Evolutionary conservation across 73 alveolate species (phyloP).

Genomic region (Paramecium primaurelia): DNA sequence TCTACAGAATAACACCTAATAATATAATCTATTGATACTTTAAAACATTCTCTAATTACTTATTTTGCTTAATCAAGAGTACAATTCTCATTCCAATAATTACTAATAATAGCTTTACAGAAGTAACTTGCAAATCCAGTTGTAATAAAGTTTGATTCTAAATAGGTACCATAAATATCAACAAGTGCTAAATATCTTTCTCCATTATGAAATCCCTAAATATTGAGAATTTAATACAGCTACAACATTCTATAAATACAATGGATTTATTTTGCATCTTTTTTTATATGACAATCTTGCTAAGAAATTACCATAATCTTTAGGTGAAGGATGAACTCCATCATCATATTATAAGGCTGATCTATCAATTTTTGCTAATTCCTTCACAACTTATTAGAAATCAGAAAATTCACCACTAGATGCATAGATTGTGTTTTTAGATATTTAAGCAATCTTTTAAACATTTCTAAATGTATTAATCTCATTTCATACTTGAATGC

Average conservation of each 20-base stretch:
- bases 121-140: constrained; percentile 62
- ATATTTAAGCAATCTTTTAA: constrained; percentile 66
- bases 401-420: constrained; percentile 87
- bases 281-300: constrained; percentile 72
- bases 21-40: not conserved
- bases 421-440: constrained; percentile 71
- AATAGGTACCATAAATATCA: constrained; percentile 61
- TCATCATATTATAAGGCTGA: constrained; percentile 77
- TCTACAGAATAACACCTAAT: constrained; percentile 55
- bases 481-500: constrained; percentile 60
- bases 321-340: constrained; percentile 72
- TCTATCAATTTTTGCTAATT: constrained; percentile 72
- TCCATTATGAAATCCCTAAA: constrained; percentile 41
- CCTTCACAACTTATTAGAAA: constrained; percentile 72
- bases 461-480: constrained; percentile 10
- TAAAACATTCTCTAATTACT: constrained; percentile 43
- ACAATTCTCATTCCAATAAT: constrained; percentile 53
- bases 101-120: constrained; percentile 49
- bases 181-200: constrained; percentile 32
- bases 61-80: constrained; percentile 49
- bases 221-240: constrained; percentile 60
- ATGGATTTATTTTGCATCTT: constrained; percentile 82
- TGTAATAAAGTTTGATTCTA: constrained; percentile 39
- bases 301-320: constrained; percentile 78
- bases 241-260: constrained; percentile 69